phyloP scores from a whole-genome alignment of 2,329 filamentous ascomycete genomes.

The Stenocarpella maydis region DNA sequence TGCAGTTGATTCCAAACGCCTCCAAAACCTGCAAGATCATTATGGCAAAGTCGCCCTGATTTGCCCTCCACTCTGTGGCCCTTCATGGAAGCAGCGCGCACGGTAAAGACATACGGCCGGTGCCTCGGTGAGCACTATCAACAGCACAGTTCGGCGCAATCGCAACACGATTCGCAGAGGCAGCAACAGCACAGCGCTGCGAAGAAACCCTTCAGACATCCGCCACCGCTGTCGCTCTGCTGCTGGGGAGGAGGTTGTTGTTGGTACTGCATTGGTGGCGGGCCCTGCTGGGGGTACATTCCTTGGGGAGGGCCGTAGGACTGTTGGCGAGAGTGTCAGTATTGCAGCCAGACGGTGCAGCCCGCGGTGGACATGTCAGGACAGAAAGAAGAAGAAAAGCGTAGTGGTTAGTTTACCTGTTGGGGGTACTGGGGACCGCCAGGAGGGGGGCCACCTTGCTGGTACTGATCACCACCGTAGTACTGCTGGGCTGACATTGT shows the following conservation, averaged over 20 bases:
- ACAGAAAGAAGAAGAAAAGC: conserved; percentile 21
- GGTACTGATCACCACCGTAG: conserved; percentile 47
- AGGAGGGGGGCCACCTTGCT: conserved; percentile 44
- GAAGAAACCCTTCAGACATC: conserved; percentile 56
- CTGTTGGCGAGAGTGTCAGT: conserved; percentile 39
- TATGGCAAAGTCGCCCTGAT: not conserved
- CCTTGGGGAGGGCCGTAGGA: conserved; percentile 45
- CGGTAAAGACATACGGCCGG: not conserved
- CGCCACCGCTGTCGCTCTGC: conserved; percentile 43
- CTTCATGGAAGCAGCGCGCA: conserved; percentile 8
- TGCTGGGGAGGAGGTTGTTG: conserved; percentile 49
- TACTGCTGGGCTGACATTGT: conserved; percentile 44
- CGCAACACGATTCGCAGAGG: conserved; percentile 58
- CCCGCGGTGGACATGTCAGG: not conserved
- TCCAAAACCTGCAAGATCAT: not conserved
- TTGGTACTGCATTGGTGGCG: conserved; percentile 56
- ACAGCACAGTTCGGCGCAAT: conserved; percentile 56
- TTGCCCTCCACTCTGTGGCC: not conserved
- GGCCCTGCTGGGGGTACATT: conserved; percentile 52
- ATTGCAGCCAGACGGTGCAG: not conserved
- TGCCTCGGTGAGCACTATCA: conserved; percentile 28
- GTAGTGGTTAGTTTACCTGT: conserved; percentile 45
- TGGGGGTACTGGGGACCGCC: conserved; percentile 54
- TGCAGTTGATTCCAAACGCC: conserved; percentile 1
- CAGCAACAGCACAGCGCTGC: conserved; percentile 60